Evolutionary conservation across 2,329 filamentous ascomycete genomes (phyloP).

Genomic region (Sporothrix humicola): DNA sequence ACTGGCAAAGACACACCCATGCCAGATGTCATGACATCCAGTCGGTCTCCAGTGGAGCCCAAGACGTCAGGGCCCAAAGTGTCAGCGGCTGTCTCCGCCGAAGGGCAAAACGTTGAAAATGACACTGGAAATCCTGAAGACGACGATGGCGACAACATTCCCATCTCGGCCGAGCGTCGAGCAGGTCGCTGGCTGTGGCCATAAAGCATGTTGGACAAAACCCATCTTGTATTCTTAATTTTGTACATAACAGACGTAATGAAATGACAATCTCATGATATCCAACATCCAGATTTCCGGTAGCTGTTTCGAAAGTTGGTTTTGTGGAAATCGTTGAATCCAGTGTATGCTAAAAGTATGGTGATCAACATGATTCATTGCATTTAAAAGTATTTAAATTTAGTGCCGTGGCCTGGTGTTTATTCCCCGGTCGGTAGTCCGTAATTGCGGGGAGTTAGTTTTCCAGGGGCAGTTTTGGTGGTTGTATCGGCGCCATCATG

Average conservation of each 20-base stretch:
- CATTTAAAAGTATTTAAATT: background rate
- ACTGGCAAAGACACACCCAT: background rate
- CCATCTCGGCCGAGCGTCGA: background rate
- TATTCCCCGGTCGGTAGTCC: background rate
- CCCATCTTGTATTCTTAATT: background rate
- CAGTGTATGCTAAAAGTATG: too few relatives aligned
- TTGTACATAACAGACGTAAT: background rate
- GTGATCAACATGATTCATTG: background rate
- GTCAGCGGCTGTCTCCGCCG: background rate
- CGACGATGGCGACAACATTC: constrained; percentile 10
- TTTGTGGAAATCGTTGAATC: background rate
- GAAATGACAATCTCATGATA: constrained; percentile 7
- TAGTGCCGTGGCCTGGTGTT: background rate
- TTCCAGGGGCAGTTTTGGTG: background rate
- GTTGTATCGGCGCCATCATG: background rate
- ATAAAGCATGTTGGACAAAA: background rate
- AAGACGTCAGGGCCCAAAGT: background rate
- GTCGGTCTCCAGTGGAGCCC: background rate
- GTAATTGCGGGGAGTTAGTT: background rate
- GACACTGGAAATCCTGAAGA: background rate
- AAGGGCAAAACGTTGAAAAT: background rate
- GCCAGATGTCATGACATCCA: background rate
- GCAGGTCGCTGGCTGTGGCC: constrained; percentile 8
- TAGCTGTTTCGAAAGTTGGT: background rate
- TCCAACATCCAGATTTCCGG: background rate